A percentile compares a stretch with the other conserved stretches of the same genome.
phyloP scores from a whole-genome alignment of 106 monocot genomes.

The Dendrobium catenatum region DNA sequence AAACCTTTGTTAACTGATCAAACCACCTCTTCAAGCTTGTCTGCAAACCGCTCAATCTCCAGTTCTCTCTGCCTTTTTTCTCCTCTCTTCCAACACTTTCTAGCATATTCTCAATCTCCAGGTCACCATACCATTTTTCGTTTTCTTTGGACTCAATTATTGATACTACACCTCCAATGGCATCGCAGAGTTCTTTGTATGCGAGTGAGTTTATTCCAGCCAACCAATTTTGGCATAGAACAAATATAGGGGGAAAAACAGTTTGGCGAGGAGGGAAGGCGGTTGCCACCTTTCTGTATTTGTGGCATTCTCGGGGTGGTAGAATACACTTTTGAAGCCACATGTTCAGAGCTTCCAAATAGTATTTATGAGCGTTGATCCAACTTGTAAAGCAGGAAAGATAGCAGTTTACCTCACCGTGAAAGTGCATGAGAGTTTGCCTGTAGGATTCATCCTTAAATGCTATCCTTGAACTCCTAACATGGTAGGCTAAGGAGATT shows the following conservation, averaged over 20 bases:
- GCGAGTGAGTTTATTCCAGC: conserved; percentile 44
- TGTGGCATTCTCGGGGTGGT: conserved; percentile 40
- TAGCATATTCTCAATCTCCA: neutral
- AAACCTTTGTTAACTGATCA: conserved; percentile 50
- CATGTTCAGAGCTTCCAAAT: conserved; percentile 46
- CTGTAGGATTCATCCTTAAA: conserved; percentile 19
- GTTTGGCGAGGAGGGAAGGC: conserved; percentile 28
- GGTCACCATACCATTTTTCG: neutral
- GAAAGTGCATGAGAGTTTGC: conserved; percentile 39
- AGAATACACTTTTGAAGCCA: conserved; percentile 83
- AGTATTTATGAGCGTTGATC: conserved; percentile 42
- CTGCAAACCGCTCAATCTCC: conserved; percentile 27
- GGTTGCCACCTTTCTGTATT: conserved; percentile 35
- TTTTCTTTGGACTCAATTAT: conserved; percentile 13
- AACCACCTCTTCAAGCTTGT: conserved; percentile 39
- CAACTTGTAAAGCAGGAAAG: conserved; percentile 43
- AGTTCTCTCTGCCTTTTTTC: conserved; percentile 7
- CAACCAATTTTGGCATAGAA: conserved; percentile 58
- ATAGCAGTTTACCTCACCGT: conserved; percentile 47
- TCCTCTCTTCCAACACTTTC: neutral
- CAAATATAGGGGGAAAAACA: conserved; percentile 75
- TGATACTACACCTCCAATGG: conserved; percentile 22
- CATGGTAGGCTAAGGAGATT: conserved; percentile 82
- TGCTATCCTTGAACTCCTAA: conserved; percentile 21
- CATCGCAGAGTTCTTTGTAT: conserved; percentile 39